Evolutionary conservation across 2,329 filamentous ascomycete genomes (phyloP).

Genomic region (Fusarium sp.): DNA sequence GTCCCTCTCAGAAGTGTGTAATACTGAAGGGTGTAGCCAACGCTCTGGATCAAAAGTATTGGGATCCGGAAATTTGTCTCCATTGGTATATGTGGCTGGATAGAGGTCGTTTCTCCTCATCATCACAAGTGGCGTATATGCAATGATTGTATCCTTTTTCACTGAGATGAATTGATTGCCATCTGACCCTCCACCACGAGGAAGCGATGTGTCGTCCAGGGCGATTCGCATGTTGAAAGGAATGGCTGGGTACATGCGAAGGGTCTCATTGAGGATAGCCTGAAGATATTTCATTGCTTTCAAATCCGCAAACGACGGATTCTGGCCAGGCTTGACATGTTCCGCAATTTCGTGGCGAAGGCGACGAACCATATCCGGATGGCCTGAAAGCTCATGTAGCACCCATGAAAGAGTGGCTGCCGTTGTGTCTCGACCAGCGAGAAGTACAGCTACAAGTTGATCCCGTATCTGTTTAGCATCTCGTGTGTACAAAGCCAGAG

Average conservation of each 20-base stretch:
- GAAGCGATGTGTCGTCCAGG: background rate
- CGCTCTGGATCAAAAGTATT: background rate
- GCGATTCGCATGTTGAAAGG: background rate
- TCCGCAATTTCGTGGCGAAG: background rate
- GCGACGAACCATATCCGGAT: background rate
- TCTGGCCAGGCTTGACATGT: background rate
- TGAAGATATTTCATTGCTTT: background rate
- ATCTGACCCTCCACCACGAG: background rate
- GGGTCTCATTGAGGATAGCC: background rate
- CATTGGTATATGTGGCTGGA: background rate
- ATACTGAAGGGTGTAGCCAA: background rate
- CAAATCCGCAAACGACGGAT: background rate
- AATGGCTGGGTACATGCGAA: background rate
- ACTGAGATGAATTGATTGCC: background rate
- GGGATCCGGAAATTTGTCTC: background rate
- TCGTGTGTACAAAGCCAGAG: background rate
- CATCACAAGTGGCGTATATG: background rate
- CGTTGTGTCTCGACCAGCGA: background rate
- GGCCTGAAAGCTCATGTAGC: background rate
- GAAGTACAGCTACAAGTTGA: background rate
- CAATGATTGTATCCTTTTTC: background rate
- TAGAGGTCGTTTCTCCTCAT: background rate
- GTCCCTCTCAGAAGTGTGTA: background rate
- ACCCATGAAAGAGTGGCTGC: background rate
- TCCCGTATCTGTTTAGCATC: background rate